Conservation (phyloP, 768 basidiomycete species). For the Paxillus involutus region DNA sequence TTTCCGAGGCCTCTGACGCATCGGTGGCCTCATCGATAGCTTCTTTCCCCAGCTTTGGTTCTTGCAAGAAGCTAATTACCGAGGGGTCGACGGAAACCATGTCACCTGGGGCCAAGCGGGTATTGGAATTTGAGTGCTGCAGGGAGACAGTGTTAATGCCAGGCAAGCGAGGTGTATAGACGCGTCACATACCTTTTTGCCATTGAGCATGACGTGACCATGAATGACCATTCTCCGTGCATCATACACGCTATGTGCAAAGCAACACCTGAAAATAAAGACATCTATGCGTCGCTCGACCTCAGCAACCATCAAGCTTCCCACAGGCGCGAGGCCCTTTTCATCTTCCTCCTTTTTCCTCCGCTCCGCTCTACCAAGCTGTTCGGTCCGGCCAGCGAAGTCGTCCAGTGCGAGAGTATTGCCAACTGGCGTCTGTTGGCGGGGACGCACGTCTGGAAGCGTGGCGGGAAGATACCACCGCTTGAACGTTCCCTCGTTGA, state of each 20-base stretch:
- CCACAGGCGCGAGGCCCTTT: conserved; percentile 82
- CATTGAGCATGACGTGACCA: conserved; percentile 87
- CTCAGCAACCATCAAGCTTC: conserved; percentile 92
- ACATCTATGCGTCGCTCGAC: conserved; percentile 95
- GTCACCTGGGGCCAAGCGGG: conserved; percentile 89
- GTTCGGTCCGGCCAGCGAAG: conserved; percentile 55
- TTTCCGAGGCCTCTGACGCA: not conserved
- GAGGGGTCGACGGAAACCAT: conserved; percentile 87
- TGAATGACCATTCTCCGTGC: conserved; percentile 85
- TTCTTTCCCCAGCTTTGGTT: conserved; percentile 22
- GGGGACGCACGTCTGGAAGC: conserved; percentile 82
- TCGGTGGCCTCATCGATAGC: conserved; percentile 4
- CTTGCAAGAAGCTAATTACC: conserved; percentile 72
- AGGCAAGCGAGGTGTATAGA: not conserved
- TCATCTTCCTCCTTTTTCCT: conserved; percentile 51
- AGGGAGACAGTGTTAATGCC: conserved; percentile 1
- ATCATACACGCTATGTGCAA: conserved; percentile 86
- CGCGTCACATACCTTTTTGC: conserved; percentile 65
- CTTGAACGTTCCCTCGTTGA: conserved; percentile 91
- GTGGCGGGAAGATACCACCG: conserved; percentile 89
- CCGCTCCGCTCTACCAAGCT: conserved; percentile 41
- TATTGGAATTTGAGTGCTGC: conserved; percentile 83
- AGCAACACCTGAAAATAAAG: conserved; percentile 86
- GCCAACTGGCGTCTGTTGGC: conserved; percentile 33
- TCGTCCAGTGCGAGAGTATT: conserved; percentile 48